Percentiles rank a stretch among this genome's conserved stretches.
These are phyloP conservation scores for Citropsis articulata DNA, from an alignment of 345 rosid genomes.

Conservation along the genomic window DNA sequence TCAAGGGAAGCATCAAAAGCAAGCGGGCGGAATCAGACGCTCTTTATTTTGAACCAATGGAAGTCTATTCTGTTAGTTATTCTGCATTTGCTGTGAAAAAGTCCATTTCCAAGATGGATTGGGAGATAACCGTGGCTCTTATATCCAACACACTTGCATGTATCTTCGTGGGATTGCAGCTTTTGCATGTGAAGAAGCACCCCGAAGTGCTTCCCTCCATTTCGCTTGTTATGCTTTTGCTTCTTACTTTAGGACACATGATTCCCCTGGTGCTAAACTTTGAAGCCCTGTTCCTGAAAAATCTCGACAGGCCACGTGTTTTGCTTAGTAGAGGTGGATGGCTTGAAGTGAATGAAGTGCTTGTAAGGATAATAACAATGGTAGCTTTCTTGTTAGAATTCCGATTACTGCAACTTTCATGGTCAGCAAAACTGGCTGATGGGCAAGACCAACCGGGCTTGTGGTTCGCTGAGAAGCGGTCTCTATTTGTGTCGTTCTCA, in stretches of 20 bases:
- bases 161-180: conserved; percentile 38
- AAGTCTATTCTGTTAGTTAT: conserved; percentile 21
- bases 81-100: conserved; percentile 11
- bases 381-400: conserved; percentile 43
- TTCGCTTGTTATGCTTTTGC: conserved; percentile 46
- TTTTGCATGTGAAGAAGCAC: conserved; percentile 37
- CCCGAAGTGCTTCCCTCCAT: conserved; percentile 35
- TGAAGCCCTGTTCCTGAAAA: conserved; percentile 31
- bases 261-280: conserved; percentile 42
- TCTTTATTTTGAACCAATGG: conserved; percentile 30
- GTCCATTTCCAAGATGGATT: conserved; percentile 42
- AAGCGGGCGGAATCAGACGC: conserved; percentile 25
- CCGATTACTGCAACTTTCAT: conserved; percentile 42
- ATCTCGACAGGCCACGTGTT: conserved; percentile 3
- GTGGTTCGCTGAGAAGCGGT: conserved; percentile 41
- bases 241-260: conserved; percentile 43
- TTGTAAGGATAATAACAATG: conserved; percentile 42
- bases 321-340: conserved; percentile 30
- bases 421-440: conserved; percentile 33
- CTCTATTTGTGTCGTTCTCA: conserved; percentile 27
- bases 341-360: conserved; percentile 43
- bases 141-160: conserved; percentile 41
- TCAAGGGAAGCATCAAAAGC: conserved; percentile 50
- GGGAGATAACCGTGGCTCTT: conserved; percentile 42
- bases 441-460: conserved; percentile 17